Base-by-base conservation (phyloP, 768 basidiomycete species). In the Macrolepiota fuliginosa region DNA sequence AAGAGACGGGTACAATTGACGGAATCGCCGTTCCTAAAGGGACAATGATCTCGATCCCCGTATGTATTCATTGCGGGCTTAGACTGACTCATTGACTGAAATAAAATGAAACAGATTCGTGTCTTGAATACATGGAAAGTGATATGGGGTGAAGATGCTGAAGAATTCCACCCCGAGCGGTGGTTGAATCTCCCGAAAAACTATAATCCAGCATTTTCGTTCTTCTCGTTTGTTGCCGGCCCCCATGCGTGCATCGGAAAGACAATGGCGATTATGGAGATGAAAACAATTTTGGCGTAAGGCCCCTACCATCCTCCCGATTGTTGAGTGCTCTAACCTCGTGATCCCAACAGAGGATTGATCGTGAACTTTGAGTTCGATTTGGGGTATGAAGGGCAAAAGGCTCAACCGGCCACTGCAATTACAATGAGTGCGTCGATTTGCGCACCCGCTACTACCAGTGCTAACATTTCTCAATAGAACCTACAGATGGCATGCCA, bases 111-210 rank as follows among this genome's bases (percentile, higher is more conserved):
- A 27, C 32, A 83, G 81, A 82, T 83, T 55, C 77, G 80, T 37
- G 78, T 77, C 4, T 70, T 82, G 47, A 84, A 84, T 63, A 82
- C 80, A 0, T 81, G 77, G 75, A 78, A 77, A 56, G 75, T 71
- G 12, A 63, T 81, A 11, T 84, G 81, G 82, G 82, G 82, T 13
- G 74, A 76, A 51, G 80, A 84, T 61, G 81, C 81, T 2, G 79
- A 81, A 64, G 77, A 79, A 78, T 83, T 82, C 68, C 74, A 70
- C 32, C 83, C 82, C 1, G 69, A 69, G 12, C 77, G 83, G 40
- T 83, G 82, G 82, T 72, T 79, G 6, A 67, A 75, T 58, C 73
- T 77, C 1, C 77, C 77, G 1, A 60, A 70, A 24, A 67, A 65
- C 1, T 77, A 75, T 66, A 73, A 76, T 63, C 58, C 77, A 0